These are phyloP conservation scores for Hypoxylon sp. DNA, from an alignment of 2,329 filamentous ascomycete genomes.

Conservation along the genomic window DNA sequence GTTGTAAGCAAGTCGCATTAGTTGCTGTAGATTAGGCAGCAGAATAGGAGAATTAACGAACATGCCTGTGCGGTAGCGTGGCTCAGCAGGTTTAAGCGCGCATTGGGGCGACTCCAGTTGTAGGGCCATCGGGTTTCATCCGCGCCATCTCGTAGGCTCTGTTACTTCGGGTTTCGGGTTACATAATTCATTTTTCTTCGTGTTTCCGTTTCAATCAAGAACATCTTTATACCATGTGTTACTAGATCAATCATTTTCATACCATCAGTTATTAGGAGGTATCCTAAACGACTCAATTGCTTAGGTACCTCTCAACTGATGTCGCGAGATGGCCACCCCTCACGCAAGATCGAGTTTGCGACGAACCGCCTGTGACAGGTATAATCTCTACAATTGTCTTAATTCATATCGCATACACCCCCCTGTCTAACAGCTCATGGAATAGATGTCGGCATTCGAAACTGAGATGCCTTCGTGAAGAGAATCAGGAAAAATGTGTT, in stretches of 20 bases:
- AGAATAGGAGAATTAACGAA: conserved; percentile 10
- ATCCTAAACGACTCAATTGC: background rate
- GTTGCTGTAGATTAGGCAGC: conserved; percentile 21
- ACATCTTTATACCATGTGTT: background rate
- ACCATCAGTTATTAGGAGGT: background rate
- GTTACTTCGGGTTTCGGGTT: conserved; percentile 6
- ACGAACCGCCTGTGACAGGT: conserved; percentile 46
- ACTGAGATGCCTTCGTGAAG: conserved; percentile 39
- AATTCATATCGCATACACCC: background rate
- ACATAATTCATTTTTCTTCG: conserved; percentile 18
- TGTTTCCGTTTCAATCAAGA: background rate
- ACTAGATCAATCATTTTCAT: background rate
- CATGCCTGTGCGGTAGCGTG: conserved; percentile 22
- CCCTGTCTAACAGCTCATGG: conserved; percentile 17
- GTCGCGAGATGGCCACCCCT: conserved; percentile 29
- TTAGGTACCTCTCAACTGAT: conserved; percentile 2
- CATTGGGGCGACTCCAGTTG: conserved; percentile 2
- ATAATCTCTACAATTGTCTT: conserved; percentile 10
- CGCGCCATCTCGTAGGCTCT: background rate
- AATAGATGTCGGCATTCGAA: conserved; percentile 42
- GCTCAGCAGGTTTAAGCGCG: conserved; percentile 24
- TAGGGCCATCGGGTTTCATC: conserved; percentile 19
- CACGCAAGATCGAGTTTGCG: conserved; percentile 38
- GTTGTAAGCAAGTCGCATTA: background rate
- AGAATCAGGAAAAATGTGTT: conserved; percentile 36